Evolutionary conservation across 345 rosid genomes (phyloP).

Genomic region (Diplotaxis tenuifolia): DNA sequence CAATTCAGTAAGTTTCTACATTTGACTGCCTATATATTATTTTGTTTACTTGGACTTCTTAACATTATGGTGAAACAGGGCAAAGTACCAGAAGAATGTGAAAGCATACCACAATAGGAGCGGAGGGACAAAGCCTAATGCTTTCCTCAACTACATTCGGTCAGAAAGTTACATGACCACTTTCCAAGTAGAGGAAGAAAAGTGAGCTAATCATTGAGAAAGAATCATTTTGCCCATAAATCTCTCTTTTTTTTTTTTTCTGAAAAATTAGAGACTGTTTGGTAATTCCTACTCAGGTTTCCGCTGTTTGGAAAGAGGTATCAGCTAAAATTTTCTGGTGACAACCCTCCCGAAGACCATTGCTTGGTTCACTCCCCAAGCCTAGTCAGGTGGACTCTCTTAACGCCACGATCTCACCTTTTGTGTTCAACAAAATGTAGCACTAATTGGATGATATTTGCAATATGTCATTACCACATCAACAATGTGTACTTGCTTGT

Average conservation of each 20-base stretch:
- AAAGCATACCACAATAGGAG: conserved; percentile 94
- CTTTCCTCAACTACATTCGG: conserved; percentile 87
- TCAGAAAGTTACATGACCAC: conserved; percentile 92
- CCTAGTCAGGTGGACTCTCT: conserved; percentile 64
- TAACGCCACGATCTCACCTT: not conserved
- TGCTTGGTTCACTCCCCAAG: conserved; percentile 99
- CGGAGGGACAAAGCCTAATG: conserved; percentile 71
- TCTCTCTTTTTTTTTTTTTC: not conserved
- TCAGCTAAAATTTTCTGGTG: conserved; percentile 89
- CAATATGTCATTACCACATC: not conserved
- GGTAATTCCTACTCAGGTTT: conserved; percentile 52
- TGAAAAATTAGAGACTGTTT: conserved; percentile 13
- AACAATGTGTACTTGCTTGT: not conserved
- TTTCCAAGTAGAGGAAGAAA: conserved; percentile 95
- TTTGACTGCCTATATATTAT: not conserved
- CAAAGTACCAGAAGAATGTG: conserved; percentile 95
- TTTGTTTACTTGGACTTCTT: not conserved
- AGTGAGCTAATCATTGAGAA: conserved; percentile 43
- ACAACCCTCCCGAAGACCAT: conserved; percentile 65
- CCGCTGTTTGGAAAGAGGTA: conserved; percentile 92
- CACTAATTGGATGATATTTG: conserved; percentile 2
- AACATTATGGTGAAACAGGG: conserved; percentile 52
- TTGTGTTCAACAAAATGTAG: not conserved
- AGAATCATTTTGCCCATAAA: not conserved
- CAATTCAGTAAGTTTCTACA: not conserved